Conservation (phyloP, 2,329 filamentous ascomycete species). For the Aspergillus fischeri region DNA sequence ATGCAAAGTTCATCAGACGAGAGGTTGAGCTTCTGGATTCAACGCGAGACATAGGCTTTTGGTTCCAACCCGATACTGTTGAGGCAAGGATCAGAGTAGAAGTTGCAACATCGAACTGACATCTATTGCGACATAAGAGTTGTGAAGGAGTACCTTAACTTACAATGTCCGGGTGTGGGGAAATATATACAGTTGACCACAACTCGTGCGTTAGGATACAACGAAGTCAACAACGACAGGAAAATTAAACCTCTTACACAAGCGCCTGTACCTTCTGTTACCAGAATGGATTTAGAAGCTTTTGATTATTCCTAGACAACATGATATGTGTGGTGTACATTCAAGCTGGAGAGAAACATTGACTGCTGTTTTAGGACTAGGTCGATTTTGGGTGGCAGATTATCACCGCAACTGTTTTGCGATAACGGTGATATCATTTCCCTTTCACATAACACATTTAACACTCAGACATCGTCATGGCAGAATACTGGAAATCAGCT, state of each 20-base stretch:
- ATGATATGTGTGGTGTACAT: not conserved
- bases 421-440: slow-evolving; percentile 6
- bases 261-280: not conserved
- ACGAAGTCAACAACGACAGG: not conserved
- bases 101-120: slow-evolving; percentile 9
- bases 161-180: not conserved
- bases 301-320: not conserved
- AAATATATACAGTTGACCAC: not conserved
- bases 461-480: slow-evolving; percentile 48
- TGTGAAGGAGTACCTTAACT: not conserved
- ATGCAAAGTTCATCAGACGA: slow-evolving; percentile 62
- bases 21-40: slow-evolving; percentile 77
- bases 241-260: not conserved
- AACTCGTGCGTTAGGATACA: not conserved
- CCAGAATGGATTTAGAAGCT: not conserved
- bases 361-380: not conserved
- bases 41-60: slow-evolving; percentile 76
- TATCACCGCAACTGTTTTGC: not conserved
- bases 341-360: not conserved
- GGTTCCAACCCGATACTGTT: slow-evolving; percentile 61
- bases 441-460: not conserved
- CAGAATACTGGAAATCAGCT: slow-evolving; percentile 98
- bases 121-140: not conserved
- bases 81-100: slow-evolving; percentile 71
- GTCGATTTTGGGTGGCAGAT: not conserved